Conservation (phyloP, 805 yeast species). For the Ogataea ganodermae region DNA sequence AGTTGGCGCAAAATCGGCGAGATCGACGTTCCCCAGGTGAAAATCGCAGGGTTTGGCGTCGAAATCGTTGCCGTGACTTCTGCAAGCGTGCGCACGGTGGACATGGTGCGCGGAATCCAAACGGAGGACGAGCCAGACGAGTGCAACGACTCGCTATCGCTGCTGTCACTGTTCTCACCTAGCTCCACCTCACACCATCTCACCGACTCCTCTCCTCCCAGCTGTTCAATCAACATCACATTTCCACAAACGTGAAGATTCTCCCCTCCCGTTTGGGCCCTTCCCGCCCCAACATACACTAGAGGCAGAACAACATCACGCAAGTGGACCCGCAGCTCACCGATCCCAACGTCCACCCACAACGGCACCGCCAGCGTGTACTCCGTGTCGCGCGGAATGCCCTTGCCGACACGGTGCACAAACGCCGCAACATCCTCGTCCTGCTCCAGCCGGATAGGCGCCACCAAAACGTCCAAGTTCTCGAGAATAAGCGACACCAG, state of each 20-base stretch:
- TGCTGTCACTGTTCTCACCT: constrained; percentile 26
- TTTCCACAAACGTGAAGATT: constrained; percentile 54
- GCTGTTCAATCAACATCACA: constrained; percentile 67
- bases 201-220: constrained; percentile 51
- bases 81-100: constrained; percentile 72
- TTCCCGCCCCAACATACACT: constrained; percentile 58
- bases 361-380: constrained; percentile 73
- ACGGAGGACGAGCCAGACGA: constrained; percentile 45
- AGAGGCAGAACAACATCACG: constrained; percentile 89
- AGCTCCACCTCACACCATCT: constrained; percentile 55
- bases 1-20: constrained; percentile 83
- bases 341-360: constrained; percentile 53
- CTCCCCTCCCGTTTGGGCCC: background rate
- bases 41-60: constrained; percentile 59
- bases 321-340: constrained; percentile 68
- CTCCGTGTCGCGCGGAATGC: constrained; percentile 68
- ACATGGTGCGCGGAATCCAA: constrained; percentile 70
- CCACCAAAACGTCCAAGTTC: background rate
- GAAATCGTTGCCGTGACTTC: constrained; percentile 57
- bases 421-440: constrained; percentile 57
- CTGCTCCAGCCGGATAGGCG: constrained; percentile 37
- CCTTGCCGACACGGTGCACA: constrained; percentile 74
- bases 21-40: constrained; percentile 83
- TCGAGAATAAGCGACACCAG: constrained; percentile 9
- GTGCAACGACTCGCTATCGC: constrained; percentile 38